These are phyloP conservation scores for Colletotrichum horii DNA, from an alignment of 2,329 filamentous ascomycete species.

Conservation along the genomic window DNA sequence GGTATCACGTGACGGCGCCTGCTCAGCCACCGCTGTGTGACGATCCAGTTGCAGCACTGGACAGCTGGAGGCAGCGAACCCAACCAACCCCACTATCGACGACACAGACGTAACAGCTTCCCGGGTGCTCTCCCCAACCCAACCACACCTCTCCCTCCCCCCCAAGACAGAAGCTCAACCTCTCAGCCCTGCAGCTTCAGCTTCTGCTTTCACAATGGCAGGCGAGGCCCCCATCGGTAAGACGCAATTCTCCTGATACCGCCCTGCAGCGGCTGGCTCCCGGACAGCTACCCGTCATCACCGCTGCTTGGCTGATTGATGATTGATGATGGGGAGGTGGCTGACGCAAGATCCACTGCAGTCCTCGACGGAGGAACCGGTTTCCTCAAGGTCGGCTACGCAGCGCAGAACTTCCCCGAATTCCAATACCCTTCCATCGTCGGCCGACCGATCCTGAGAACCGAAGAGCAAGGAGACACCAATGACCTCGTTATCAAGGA, in stretches of 20 bases:
- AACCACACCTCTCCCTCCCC: slow-evolving; percentile 21
- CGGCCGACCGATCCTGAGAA: slow-evolving; percentile 94
- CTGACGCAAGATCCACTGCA: slow-evolving; percentile 41
- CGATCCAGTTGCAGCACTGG: slow-evolving; percentile 9
- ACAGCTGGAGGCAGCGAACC: slow-evolving; percentile 14
- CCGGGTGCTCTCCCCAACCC: slow-evolving; percentile 14
- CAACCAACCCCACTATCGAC: slow-evolving; percentile 22
- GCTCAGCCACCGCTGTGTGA: slow-evolving; percentile 21
- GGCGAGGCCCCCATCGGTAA: slow-evolving; percentile 61
- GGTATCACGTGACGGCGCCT: slow-evolving; percentile 40
- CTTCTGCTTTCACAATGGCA: slow-evolving; percentile 49
- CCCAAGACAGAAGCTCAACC: slow-evolving; percentile 31
- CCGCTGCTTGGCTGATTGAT: background rate
- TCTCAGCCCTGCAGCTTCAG: slow-evolving; percentile 10
- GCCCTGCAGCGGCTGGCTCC: background rate
- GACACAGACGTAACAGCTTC: slow-evolving; percentile 24
- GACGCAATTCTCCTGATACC: slow-evolving; percentile 25
- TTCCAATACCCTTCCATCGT: slow-evolving; percentile 98
- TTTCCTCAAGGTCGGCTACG: slow-evolving; percentile 99
- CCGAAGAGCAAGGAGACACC: slow-evolving; percentile 76
- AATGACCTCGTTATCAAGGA: slow-evolving; percentile 81
- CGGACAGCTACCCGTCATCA: background rate
- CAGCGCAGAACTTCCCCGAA: slow-evolving; percentile 98
- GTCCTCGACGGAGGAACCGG: slow-evolving; percentile 99
- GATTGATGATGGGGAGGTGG: slow-evolving; percentile 9